A percentile compares a stretch with the other conserved stretches of the same genome.
Evolutionary conservation across 1,139 yeast species (phyloP).

Genomic region (Geotrichum aggregatum): DNA sequence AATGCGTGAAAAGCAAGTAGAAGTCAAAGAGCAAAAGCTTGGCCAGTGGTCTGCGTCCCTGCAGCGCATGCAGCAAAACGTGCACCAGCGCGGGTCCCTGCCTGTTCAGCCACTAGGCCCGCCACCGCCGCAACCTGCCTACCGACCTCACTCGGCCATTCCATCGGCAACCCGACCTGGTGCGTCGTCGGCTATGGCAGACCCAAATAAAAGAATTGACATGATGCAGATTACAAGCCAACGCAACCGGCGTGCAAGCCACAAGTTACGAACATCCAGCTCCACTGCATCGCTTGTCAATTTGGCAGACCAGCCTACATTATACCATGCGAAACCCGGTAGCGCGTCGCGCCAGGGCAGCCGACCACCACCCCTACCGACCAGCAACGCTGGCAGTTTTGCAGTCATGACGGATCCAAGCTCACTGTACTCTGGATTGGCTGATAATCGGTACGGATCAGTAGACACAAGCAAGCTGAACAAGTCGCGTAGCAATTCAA

Average conservation of each 20-base stretch:
- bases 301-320: not conserved
- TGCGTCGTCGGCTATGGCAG: not conserved
- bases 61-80: slow-evolving; percentile 4
- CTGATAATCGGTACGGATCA: slow-evolving; percentile 16
- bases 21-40: slow-evolving; percentile 4
- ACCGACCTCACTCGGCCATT: slow-evolving; percentile 1
- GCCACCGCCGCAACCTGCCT: not conserved
- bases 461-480: slow-evolving; percentile 15
- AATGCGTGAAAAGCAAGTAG: slow-evolving; percentile 6
- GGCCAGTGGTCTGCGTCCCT: slow-evolving; percentile 4
- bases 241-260: slow-evolving; percentile 1
- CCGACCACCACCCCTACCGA: not conserved
- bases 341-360: not conserved
- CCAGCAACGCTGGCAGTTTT: not conserved
- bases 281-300: slow-evolving; percentile 5
- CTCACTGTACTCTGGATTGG: not conserved
- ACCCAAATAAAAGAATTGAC: slow-evolving; percentile 1
- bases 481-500: slow-evolving; percentile 17
- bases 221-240: slow-evolving; percentile 10
- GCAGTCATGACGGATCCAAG: not conserved
- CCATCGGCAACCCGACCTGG: not conserved
- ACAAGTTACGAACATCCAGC: slow-evolving; percentile 4
- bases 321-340: not conserved
- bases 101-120: not conserved
- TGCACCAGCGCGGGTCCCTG: not conserved